phyloP scores from a whole-genome alignment of 176 grass and related monocot genomes.

The Carex myosuroides region DNA sequence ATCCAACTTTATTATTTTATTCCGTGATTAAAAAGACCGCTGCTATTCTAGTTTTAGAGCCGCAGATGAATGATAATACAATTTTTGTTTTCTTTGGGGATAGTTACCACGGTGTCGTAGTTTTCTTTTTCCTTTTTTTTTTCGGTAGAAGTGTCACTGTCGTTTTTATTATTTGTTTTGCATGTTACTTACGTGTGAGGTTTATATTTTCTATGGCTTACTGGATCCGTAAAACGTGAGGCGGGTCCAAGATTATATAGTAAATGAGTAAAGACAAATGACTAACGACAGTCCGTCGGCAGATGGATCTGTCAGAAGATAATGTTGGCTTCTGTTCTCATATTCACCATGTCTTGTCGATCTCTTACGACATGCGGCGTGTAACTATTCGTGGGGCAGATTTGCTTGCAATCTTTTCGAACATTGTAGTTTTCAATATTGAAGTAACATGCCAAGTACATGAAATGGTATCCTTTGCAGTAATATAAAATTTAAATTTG shows the following conservation, averaged over 20 bases:
- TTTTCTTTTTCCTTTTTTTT: too few species aligned
- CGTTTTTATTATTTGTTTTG: background rate
- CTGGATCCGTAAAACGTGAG: background rate
- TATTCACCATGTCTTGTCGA: background rate
- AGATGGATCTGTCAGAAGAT: too few species aligned
- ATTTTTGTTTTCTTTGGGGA: background rate
- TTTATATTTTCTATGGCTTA: background rate
- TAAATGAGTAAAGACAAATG: too few species aligned
- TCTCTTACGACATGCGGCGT: background rate
- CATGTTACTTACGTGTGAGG: background rate
- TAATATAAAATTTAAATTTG: too few species aligned
- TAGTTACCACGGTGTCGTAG: background rate
- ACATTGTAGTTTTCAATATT: too few species aligned
- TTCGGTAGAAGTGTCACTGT: background rate
- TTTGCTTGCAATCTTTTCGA: background rate
- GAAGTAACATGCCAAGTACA: too few species aligned
- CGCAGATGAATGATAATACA: background rate
- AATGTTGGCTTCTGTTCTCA: background rate
- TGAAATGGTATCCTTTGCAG: too few species aligned
- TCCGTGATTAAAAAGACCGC: background rate
- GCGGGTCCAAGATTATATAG: background rate
- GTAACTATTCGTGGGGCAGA: background rate
- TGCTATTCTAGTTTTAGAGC: background rate
- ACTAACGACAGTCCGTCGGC: too few species aligned
- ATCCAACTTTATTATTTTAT: background rate